Percentiles rank a stretch among this genome's conserved stretches.
These are phyloP conservation scores for Aegilops bicornis DNA, from an alignment of 176 grass and related monocot species.

Conservation along the genomic window DNA sequence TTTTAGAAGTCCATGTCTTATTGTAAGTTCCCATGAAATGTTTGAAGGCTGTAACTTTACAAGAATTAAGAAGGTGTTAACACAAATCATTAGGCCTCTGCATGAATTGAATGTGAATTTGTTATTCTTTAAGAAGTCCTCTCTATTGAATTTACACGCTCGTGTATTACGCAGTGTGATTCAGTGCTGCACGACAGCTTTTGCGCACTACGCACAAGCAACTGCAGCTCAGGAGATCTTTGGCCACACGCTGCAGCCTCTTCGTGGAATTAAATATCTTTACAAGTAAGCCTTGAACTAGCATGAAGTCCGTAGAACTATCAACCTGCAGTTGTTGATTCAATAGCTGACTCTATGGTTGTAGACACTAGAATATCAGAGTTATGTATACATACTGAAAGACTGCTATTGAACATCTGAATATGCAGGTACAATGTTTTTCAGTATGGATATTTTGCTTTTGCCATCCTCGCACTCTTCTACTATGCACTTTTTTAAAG, in stretches of 20 bases:
- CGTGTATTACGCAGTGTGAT: slow-evolving; percentile 74
- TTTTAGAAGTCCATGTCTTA: too few relatives aligned
- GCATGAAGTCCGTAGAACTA: not conserved
- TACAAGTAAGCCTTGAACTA: slow-evolving; percentile 77
- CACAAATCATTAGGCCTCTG: not conserved
- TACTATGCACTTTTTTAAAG: too few relatives aligned
- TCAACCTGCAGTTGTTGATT: not conserved
- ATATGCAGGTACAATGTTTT: slow-evolving; percentile 64
- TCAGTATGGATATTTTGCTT: too few relatives aligned
- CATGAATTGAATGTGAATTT: not conserved
- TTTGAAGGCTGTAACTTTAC: too few relatives aligned
- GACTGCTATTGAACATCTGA: slow-evolving; percentile 8
- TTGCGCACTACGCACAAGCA: slow-evolving; percentile 97
- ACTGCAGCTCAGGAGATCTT: slow-evolving; percentile 99
- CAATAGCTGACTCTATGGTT: not conserved
- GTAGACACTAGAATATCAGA: not conserved
- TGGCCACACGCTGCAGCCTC: slow-evolving; percentile 86
- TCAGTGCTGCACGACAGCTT: slow-evolving; percentile 97
- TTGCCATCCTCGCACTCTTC: too few relatives aligned
- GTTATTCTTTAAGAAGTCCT: not conserved
- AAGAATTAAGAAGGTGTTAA: too few relatives aligned
- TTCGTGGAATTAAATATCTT: slow-evolving; percentile 97
- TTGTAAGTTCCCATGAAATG: too few relatives aligned
- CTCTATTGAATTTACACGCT: not conserved
- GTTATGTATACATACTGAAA: not conserved